Evolutionary conservation across 768 basidiomycete species (phyloP).

Genomic region (Boletus pseudopeckii): DNA sequence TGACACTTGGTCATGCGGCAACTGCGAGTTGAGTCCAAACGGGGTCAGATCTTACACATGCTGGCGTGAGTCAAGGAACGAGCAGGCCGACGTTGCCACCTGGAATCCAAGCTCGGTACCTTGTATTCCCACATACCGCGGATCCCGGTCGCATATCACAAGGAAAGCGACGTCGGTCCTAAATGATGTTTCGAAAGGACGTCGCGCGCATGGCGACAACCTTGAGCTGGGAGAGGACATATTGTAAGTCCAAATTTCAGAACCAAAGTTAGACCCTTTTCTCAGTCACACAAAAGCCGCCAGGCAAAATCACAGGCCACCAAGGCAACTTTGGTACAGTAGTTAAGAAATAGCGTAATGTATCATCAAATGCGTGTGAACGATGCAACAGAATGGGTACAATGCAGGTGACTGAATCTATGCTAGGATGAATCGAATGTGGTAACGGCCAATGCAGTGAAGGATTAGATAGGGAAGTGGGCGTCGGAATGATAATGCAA

Average conservation of each 20-base stretch:
- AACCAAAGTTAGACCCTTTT: conserved; percentile 6
- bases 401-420: conserved; percentile 35
- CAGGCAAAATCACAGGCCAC: conserved; percentile 5
- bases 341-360: conserved; percentile 32
- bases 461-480: conserved; percentile 29
- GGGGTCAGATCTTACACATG: conserved; percentile 1
- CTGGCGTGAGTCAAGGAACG: conserved; percentile 8
- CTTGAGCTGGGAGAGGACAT: conserved; percentile 3
- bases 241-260: conserved; percentile 2
- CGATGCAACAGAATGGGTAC: conserved; percentile 32
- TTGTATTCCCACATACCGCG: conserved; percentile 14
- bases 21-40: conserved; percentile 7
- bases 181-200: not conserved
- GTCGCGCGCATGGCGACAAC: not conserved
- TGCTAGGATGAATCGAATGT: conserved; percentile 36
- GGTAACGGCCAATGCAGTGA: conserved; percentile 27
- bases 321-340: conserved; percentile 26
- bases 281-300: conserved; percentile 11
- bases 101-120: conserved; percentile 6
- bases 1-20: conserved; percentile 6
- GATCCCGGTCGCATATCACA: conserved; percentile 10
- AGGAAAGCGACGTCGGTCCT: conserved; percentile 7
- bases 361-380: conserved; percentile 34
- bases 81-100: not conserved
- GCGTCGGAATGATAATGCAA: conserved; percentile 26